Conservation (phyloP, 495 filamentous ascomycete genomes). For the Chaetomium cochliodes region DNA sequence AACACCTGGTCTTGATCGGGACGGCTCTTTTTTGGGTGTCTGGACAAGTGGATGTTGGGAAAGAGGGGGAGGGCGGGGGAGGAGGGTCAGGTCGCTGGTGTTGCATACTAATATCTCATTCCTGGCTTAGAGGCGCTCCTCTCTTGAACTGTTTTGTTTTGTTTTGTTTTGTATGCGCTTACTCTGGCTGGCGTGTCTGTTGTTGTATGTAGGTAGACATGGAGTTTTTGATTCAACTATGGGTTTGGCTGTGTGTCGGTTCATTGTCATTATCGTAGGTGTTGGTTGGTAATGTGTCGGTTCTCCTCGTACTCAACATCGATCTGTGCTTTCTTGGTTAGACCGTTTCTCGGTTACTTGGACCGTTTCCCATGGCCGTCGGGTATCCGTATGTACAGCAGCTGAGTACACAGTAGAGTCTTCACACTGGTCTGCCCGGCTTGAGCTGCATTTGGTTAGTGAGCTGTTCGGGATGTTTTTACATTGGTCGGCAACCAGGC, state of each 20-base stretch:
- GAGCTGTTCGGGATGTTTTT: background rate
- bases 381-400: background rate
- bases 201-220: conserved; percentile 10
- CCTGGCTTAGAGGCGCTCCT: background rate
- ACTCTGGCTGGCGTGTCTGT: background rate
- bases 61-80: background rate
- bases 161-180: background rate
- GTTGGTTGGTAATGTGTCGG: conserved; percentile 1
- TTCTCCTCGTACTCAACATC: background rate
- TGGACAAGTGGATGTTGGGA: background rate
- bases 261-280: background rate
- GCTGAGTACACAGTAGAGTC: background rate
- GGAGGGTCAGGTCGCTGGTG: background rate
- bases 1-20: background rate
- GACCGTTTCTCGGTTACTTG: too few relatives aligned
- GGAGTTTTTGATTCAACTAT: conserved; percentile 1
- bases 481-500: background rate
- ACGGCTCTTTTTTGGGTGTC: background rate
- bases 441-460: background rate
- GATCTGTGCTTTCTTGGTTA: too few relatives aligned
- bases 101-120: conserved; percentile 20
- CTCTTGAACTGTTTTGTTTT: background rate
- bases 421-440: background rate
- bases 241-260: background rate
- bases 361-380: too few relatives aligned